Percentiles rank a stretch among this genome's conserved stretches.
Conservation (phyloP, 2,329 filamentous ascomycete genomes). For the Penicillium sp. region DNA sequence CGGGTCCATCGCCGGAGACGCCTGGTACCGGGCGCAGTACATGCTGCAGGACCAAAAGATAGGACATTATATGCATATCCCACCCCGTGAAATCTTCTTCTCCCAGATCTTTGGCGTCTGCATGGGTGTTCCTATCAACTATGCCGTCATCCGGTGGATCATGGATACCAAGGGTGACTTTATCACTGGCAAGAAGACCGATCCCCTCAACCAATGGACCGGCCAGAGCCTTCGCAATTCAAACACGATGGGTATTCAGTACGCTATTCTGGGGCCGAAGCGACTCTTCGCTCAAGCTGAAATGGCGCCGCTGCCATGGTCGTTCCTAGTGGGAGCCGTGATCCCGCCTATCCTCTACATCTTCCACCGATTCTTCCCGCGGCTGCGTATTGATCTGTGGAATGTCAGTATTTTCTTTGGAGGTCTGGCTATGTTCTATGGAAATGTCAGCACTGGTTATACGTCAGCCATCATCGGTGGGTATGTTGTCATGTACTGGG, state of each 20-base stretch:
- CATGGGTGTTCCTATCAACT: constrained; percentile 64
- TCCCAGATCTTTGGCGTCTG: constrained; percentile 63
- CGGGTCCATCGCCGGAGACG: constrained; percentile 62
- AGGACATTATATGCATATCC: constrained; percentile 67
- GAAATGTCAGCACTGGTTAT: constrained; percentile 65
- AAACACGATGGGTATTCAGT: constrained; percentile 62
- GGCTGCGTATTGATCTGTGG: constrained; percentile 59
- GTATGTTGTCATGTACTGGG: constrained; percentile 64
- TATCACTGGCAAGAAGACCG: constrained; percentile 54
- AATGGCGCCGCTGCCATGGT: constrained; percentile 37
- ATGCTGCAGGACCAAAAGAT: constrained; percentile 67
- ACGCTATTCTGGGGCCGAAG: constrained; percentile 57
- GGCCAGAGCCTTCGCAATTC: constrained; percentile 57
- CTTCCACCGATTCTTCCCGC: constrained; percentile 58
- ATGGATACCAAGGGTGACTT: constrained; percentile 61
- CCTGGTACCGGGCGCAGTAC: constrained; percentile 62
- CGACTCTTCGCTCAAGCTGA: constrained; percentile 35
- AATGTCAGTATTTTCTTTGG: constrained; percentile 67
- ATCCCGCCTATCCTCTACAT: constrained; percentile 48
- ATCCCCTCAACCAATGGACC: constrained; percentile 65
- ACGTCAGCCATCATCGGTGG: constrained; percentile 62
- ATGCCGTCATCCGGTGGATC: constrained; percentile 64
- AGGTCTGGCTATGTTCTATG: constrained; percentile 60
- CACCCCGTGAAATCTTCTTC: constrained; percentile 63
- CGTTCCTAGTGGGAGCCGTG: constrained; percentile 38